Evolutionary conservation across 2,329 filamentous ascomycete genomes (phyloP).

Genomic region (Endothia cerciana): DNA sequence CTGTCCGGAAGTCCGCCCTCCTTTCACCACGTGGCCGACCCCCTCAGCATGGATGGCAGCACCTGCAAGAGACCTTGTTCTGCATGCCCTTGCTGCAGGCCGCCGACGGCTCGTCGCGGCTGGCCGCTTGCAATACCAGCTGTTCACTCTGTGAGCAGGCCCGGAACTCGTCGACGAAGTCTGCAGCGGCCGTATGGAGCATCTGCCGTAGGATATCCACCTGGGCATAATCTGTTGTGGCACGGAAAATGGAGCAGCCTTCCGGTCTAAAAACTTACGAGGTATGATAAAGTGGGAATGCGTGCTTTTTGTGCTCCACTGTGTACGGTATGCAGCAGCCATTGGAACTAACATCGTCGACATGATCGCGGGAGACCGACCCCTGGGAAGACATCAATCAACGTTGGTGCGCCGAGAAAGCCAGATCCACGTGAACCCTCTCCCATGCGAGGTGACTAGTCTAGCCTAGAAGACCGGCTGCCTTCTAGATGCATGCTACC

Average conservation of each 20-base stretch:
- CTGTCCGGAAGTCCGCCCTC: conserved; percentile 3
- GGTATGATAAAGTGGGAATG: no score
- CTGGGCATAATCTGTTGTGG: no score
- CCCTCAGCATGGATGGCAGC: background rate
- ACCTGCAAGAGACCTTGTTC: conserved; percentile 9
- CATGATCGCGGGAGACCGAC: no score
- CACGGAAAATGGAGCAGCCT: no score
- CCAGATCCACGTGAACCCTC: background rate
- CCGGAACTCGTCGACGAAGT: background rate
- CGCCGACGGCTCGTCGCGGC: background rate
- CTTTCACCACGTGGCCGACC: conserved; percentile 15
- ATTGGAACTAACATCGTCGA: no score
- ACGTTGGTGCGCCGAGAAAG: background rate
- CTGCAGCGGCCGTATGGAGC: background rate
- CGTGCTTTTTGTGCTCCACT: no score
- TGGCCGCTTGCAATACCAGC: background rate
- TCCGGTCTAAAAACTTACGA: no score
- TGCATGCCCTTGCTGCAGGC: conserved; percentile 14
- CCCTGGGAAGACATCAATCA: no score
- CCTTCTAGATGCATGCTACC: no score
- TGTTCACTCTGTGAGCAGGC: background rate
- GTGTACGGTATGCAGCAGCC: no score
- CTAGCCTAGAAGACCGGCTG: background rate
- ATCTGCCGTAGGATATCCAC: no score
- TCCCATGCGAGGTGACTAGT: background rate